phyloP scores from a whole-genome alignment of 108 stramenopile species.

The Bacterosira constricta region DNA sequence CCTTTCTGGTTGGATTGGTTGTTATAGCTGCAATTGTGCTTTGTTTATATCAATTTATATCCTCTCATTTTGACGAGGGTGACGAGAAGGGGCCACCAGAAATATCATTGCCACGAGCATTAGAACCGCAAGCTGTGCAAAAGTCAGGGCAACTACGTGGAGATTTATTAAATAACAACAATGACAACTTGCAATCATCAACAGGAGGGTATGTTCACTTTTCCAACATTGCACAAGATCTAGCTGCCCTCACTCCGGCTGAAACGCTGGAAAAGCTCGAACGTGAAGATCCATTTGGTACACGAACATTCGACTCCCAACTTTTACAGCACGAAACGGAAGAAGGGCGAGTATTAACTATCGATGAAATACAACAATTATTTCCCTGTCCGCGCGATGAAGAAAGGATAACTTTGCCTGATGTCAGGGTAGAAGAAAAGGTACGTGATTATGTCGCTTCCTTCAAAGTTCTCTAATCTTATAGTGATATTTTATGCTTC shows the following conservation, averaged over 20 bases:
- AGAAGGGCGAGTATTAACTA: slow-evolving; percentile 31
- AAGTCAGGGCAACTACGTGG: neutral
- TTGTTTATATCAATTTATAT: slow-evolving; percentile 30
- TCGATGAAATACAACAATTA: slow-evolving; percentile 55
- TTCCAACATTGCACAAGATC: slow-evolving; percentile 44
- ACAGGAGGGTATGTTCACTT: slow-evolving; percentile 26
- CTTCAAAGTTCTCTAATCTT: too few species aligned
- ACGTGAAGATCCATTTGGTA: slow-evolving; percentile 72
- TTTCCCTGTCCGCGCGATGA: slow-evolving; percentile 69
- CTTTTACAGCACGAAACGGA: slow-evolving; percentile 62
- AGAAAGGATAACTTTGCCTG: slow-evolving; percentile 76
- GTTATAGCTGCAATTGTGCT: slow-evolving; percentile 21
- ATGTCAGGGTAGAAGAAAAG: slow-evolving; percentile 59
- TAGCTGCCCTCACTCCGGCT: slow-evolving; percentile 55
- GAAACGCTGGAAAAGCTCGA: slow-evolving; percentile 53
- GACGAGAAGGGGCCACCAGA: neutral
- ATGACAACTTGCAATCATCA: neutral
- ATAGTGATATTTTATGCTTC: too few species aligned
- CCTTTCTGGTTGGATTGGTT: slow-evolving; percentile 41
- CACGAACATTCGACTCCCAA: slow-evolving; percentile 59
- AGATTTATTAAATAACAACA: slow-evolving; percentile 2
- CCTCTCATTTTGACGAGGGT: neutral
- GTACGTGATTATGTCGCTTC: slow-evolving; percentile 55
- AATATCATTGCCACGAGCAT: neutral
- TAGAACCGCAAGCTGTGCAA: neutral